Conservation (phyloP, 768 basidiomycete genomes). For the Strobilomyces confusus region DNA sequence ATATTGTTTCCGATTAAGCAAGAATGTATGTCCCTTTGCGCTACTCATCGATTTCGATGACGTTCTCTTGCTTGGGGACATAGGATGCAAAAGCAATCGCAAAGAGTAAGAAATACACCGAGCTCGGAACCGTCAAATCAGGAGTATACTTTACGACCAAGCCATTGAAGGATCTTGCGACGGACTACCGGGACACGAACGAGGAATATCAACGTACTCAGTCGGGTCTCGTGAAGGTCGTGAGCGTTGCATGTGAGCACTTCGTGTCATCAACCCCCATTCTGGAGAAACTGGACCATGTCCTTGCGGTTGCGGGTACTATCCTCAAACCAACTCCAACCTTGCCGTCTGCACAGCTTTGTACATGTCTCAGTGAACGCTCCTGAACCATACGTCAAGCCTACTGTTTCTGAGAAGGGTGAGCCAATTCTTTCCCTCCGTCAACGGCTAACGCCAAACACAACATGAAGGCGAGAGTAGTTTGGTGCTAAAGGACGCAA, state of each 20-base stretch:
- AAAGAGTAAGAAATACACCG: constrained; percentile 66
- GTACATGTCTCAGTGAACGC: constrained; percentile 89
- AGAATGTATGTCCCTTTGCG: constrained; percentile 56
- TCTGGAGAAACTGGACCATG: constrained; percentile 75
- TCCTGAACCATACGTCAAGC: constrained; percentile 85
- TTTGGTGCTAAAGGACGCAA: constrained; percentile 75
- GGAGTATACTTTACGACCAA: constrained; percentile 89
- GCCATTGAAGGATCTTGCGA: constrained; percentile 64
- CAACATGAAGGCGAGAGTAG: constrained; percentile 63
- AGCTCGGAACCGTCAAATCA: constrained; percentile 79
- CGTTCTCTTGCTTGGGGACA: background rate
- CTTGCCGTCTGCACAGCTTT: constrained; percentile 49
- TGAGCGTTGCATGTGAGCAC: constrained; percentile 80
- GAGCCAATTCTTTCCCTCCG: constrained; percentile 1
- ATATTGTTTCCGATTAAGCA: constrained; percentile 90
- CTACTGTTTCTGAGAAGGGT: constrained; percentile 76
- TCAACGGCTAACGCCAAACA: background rate
- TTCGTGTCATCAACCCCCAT: constrained; percentile 49
- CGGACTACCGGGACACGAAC: constrained; percentile 65
- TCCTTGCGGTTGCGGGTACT: constrained; percentile 52
- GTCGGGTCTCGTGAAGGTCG: constrained; percentile 82
- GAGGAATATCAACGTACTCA: constrained; percentile 74
- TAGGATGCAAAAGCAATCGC: constrained; percentile 79
- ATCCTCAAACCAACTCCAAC: background rate
- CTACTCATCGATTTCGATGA: background rate